phyloP scores from a whole-genome alignment of 805 yeast genomes.

The Saccharomyces mikatae region DNA sequence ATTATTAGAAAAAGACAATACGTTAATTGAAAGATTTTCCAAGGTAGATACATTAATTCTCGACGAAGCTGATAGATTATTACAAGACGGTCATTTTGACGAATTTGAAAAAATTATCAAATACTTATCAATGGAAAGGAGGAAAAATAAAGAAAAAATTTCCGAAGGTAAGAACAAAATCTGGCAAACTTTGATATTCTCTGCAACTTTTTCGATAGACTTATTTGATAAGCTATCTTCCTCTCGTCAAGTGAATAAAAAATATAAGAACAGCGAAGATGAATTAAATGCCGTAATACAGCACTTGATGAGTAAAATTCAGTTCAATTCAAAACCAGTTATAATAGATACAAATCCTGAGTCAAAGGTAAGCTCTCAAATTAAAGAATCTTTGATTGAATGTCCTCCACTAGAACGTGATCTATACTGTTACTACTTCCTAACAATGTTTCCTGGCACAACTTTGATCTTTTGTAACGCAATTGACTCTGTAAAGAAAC shows the following conservation, averaged over 20 bases:
- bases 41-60: slow-evolving; percentile 50
- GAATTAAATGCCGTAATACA: slow-evolving; percentile 53
- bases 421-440: slow-evolving; percentile 77
- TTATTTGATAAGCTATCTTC: slow-evolving; percentile 66
- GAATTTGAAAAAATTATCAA: slow-evolving; percentile 80
- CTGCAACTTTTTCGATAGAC: slow-evolving; percentile 85
- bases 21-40: slow-evolving; percentile 34
- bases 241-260: slow-evolving; percentile 27
- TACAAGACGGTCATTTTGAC: slow-evolving; percentile 94
- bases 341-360: slow-evolving; percentile 83
- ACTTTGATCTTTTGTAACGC: slow-evolving; percentile 89
- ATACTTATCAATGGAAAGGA: slow-evolving; percentile 39
- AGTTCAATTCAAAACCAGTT: slow-evolving; percentile 61
- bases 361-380: slow-evolving; percentile 62
- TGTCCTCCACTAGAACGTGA: slow-evolving; percentile 89
- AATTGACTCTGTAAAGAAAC: slow-evolving; percentile 87
- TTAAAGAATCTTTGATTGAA: slow-evolving; percentile 82
- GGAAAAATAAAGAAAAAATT: slow-evolving; percentile 33
- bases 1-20: slow-evolving; percentile 54
- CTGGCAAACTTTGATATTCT: slow-evolving; percentile 86
- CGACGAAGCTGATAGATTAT: slow-evolving; percentile 92
- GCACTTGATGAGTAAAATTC: slow-evolving; percentile 58
- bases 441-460: slow-evolving; percentile 78
- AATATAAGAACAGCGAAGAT: slow-evolving; percentile 15
- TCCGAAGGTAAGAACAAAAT: slow-evolving; percentile 32